Evolutionary conservation across 768 basidiomycete species (phyloP), one percentile per base, ranked within the genome.

Genomic region (Boletus patriciae): DNA sequence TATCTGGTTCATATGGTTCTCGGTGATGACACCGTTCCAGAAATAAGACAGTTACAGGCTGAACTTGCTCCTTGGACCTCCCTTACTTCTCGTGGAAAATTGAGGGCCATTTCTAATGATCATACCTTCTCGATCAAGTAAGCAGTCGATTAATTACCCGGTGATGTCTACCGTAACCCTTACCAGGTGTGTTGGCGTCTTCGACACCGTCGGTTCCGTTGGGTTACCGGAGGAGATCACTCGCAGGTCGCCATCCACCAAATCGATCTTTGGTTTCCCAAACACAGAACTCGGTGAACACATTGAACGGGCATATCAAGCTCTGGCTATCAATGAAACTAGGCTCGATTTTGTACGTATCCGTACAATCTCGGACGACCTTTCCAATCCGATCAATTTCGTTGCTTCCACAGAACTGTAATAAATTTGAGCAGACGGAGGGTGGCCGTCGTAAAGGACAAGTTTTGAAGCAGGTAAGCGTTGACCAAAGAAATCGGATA

Each of bases 181-280:
- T 12, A 57, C 33, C 60, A 86, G 84, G 69, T 86, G 85, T 59
- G 62, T 90, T 51, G 88, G 88, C 3, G 87, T 90, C 19, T 90
- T 85, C 63, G 88, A 90, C 63, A 90, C 88, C 6, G 88, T 90
- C n/a, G 87, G 87, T 15, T 79, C 87, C 12, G 67, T 88, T 29
- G 87, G 87, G 11, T 70, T 90, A 16, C 88, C 88, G 1, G 84
- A 84, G 62, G 87, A 88, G 62, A 63, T 90, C 16, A 77, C 78
- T 3, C 69, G 77, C 43, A 70, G 73, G 18, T 76, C 77, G 12
- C 69, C 76, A 16, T 78, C 77, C 53, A 67, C 77, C 15, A 76
- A 71, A 51, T 78, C 76, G 5, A 70, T 88, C 4, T 89, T 87
- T 61, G 88, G 88, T 21, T 88, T 90, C 65, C 78, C 77, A 12